Evolutionary conservation across 108 stramenopile species (phyloP).

Genomic region (Craspedostauros australis): DNA sequence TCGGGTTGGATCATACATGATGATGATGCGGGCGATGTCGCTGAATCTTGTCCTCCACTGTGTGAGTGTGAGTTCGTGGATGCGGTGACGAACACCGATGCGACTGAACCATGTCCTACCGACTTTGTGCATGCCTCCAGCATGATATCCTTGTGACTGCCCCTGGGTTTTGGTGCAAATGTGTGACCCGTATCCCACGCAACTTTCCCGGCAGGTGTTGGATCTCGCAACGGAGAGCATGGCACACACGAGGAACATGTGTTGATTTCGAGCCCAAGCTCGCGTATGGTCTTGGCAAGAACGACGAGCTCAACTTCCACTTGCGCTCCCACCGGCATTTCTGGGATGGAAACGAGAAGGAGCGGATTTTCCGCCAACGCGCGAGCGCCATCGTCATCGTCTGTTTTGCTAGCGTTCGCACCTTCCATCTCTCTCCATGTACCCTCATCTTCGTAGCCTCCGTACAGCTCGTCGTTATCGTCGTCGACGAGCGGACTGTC

Average conservation of each 20-base stretch:
- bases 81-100: slow-evolving; percentile 42
- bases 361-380: slow-evolving; percentile 9
- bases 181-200: slow-evolving; percentile 64
- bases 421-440: slow-evolving; percentile 62
- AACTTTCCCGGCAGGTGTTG: too few relatives aligned
- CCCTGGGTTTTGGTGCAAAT: background rate
- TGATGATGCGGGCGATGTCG: too few relatives aligned
- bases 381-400: background rate
- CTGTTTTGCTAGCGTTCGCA: too few relatives aligned
- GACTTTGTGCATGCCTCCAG: slow-evolving; percentile 22
- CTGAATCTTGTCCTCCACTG: too few relatives aligned
- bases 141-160: slow-evolving; percentile 1
- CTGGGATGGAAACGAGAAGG: slow-evolving; percentile 65
- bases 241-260: background rate
- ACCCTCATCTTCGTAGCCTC: slow-evolving; percentile 80
- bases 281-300: too few relatives aligned
- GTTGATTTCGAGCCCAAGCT: too few relatives aligned
- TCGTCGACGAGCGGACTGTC: slow-evolving; percentile 39
- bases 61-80: too few relatives aligned
- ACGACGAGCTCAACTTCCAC: slow-evolving; percentile 74
- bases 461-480: slow-evolving; percentile 46
- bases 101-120: slow-evolving; percentile 38
- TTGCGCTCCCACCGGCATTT: slow-evolving; percentile 74
- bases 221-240: too few relatives aligned
- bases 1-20: slow-evolving; percentile 10